Base-by-base conservation (phyloP, 768 basidiomycete species). In the Hypholoma sublateritium region DNA sequence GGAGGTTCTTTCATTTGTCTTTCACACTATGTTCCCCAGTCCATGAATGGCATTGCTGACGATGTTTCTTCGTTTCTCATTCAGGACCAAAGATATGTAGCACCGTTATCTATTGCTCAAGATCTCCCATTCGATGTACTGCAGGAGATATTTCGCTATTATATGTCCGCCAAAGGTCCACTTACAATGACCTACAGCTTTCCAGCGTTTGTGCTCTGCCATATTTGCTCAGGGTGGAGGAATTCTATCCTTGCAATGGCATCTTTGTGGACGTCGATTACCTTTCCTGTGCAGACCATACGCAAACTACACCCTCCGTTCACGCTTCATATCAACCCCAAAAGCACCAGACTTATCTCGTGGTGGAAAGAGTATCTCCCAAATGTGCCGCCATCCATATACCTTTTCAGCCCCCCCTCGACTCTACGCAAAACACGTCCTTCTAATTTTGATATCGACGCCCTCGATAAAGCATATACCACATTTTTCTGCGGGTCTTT, bases 41-140 rank as follows among this genome's bases (percentile, higher is more conserved):
- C 28, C 9, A 7, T 32, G 5, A 32, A 32, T 7, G 28, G 9
- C 28, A 5, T 6, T 32, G 28, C 28, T 32, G 9, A 32, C 28
- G 9, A 32, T 32, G 9, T 32, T 32, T 32, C 28, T 5, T 6
- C 28, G 28, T 32, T 32, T 9, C 28, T 7, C 28, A 32, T 32
- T 5, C 28, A 32, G 28, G 28, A 32, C 28, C 5, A 32, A 7
- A 32, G 9, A 3, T 7, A 5, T 32, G 28, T 5, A 32, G 28
- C 9, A 32, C 28, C 28, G 9, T 44, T 47, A 47, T 47, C 46
- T 25, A 5, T 43, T 19, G 53, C 53, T 5, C 53, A 53, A 25
- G 21, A 36, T 19, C 43, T 53, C 21, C 53, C 53, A 5, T 53
- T 53, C 32, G 53, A 53, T 9, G 32, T 53, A 3, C 43, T 53